Base-by-base conservation (phyloP, 2,329 filamentous ascomycete genomes). In the Cytospora mali region DNA sequence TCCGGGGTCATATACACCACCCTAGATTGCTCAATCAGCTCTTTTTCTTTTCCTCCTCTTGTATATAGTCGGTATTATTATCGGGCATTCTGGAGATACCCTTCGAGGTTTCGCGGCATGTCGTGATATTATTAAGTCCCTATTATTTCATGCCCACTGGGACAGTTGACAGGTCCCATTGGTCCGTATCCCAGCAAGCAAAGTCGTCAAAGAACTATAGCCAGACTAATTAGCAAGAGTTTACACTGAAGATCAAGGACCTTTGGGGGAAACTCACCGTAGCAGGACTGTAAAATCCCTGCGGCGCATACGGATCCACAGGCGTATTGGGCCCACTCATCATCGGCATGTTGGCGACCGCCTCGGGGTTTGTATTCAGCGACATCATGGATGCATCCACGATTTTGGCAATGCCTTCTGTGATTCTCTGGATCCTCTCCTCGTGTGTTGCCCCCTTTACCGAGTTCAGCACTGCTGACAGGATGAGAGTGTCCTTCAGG, bases 401-500 rank as follows among this genome's bases (percentile, higher is more conserved):
- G n/a, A 81, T 75, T 4, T 71, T 67, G 59, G 76, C 75, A 14
- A 83, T 70, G 0, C 75, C 77, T 18, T 71, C 72, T 18, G 75
- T 74, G 51, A 81, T 77, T 21, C 78, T 76, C 18, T 81, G 77
- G 6, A 74, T 66, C 51, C 75, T 77, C 53, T 77, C 73, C 48
- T 82, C 79, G 0, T 72, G 68, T 6, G 68, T 75, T 5, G 70
- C 71, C n/a, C 70, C 70, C 60, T 76, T 76, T 31, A 81, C 81
- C 11, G 76, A 79, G 63, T 80, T 74, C 55, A 84, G 71, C 29
- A 82, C 81, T 1, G 82, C 73, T 3, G 77, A 73, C n/a, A 84
- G 71, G 48, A 77, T 78, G 9, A 84, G 69, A 13, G 84, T 76
- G 58, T 84, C 82, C 69, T 82, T 80, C 25, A 81, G 71, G 60